Base-by-base conservation (phyloP, 192 early-diverging fungal genomes). In the Coemansia sp. region DNA sequence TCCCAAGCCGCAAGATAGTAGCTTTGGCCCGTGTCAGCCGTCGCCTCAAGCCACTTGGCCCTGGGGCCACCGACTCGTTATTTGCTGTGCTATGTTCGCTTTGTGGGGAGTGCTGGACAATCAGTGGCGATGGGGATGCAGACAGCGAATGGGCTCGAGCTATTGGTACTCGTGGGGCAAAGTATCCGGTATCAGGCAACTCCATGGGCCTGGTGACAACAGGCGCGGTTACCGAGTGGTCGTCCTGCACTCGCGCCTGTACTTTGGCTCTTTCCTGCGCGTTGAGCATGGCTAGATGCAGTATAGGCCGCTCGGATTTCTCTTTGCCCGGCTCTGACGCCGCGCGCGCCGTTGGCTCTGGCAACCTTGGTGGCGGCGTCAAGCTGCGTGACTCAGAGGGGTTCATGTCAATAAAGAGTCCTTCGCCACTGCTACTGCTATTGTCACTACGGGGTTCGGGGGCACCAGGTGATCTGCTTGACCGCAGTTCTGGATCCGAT, bases 231-330 rank as follows among this genome's bases (percentile, higher is more conserved):
- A 62, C 59, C 17, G 79, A 68, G 37, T 69, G 51, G 2, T 54
- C 53, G 33, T 69, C 40, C 31, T 75, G 67, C 11, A 62, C 63
- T 8, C 64, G 62, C 8, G 10, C 37, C 33, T 63, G 63, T 0
- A 68, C 33, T 4, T 51, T 42, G 13, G 66, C 64, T 35, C 42
- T 62, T 29, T 73, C 67, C 48, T 70, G 70, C 3, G 66, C 50
- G 45, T 60, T 72, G 42, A 76, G 70, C 79, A 81, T 81, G 14
- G 74, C 70, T 40, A 81, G 71, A 8, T 70, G 79, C 64, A 81
- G 42, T 0, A 67, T 39, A 11, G 74, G 70, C 40, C 70, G 70
- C 53, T 54, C 56, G 21, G 40, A 45, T 44, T 48, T 62, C 3
- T 59, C 45, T 48, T 31, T 36, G 24, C 10, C 19, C 16, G 42